Base-by-base conservation (phyloP, 805 yeast species). In the Candida xyloterini region DNA sequence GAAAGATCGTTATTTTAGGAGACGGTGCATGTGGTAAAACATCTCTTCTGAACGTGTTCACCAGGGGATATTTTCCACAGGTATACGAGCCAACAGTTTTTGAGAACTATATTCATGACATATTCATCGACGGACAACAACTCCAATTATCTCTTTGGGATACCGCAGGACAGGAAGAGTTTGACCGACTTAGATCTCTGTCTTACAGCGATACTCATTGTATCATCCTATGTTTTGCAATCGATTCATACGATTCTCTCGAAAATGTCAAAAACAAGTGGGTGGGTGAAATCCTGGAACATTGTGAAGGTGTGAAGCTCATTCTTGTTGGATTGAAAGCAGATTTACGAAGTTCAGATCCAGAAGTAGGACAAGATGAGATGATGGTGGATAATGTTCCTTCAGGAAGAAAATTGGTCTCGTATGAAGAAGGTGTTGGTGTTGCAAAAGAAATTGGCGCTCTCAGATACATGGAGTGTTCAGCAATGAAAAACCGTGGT, bases 21-120 rank as follows among this genome's bases (percentile, higher is more conserved):
- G 97, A 91, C 66, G 97, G 98, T 78, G 97, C 98, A 15, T 91
- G 97, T 70, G 99, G 99, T 65, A 91, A 91, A 63, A 91, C 99
- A 2, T 90, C 97, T 9, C 71, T 93, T 39, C 71, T 91, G 57
- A 93, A 91, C 60, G 96, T 93, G 48, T 93, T 91, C 68, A 93
- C 99, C 5, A 73, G 96, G 53, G 99, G 99, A 1, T 93, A 91
- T 64, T 91, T 91, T 68, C 98, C 98, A 7, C 96, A 93, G 60
- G 98, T 91, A 15, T 91, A 91, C 63, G 99, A 90, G 59, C 99
- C 99, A 18, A 91, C 99, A 1, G 97, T 91, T 27, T 91, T 93
- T 65, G 98, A 91, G 60, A 91, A 91, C 67, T 91, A 91, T 60
- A 95, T 90, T 44, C 98, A 91, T 65, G 98, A 91, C 60, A 93